Evolutionary conservation across 192 early-diverging fungal species (phyloP), one percentile per base, ranked within the genome.

Genomic region (Chytriomyces confervae): DNA sequence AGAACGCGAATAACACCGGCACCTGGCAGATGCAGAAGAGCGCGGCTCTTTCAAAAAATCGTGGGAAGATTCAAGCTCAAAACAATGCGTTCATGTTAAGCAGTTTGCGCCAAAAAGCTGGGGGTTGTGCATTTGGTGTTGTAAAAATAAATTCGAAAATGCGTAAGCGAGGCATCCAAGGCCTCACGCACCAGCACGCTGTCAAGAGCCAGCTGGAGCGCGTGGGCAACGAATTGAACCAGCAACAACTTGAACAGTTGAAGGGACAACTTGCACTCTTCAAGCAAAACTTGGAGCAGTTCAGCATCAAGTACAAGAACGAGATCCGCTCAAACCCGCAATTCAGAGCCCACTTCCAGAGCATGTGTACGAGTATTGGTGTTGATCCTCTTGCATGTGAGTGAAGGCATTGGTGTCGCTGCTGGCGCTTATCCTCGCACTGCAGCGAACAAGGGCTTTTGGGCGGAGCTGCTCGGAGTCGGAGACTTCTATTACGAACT

Each of bases 401-500:
- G 77, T 45, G 7, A 46, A 27, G 50, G 36, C 45, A 43, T 69
- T 50, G 23, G 29, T 49, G 13, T 3, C 27, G 1, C 8, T 8
- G 3, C 5, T 27, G 10, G 29, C 68, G 44, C 60, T 51, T 18
- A 47, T 51, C 46, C 47, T 51, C 49, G 29, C 43, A 2, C 53
- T 57, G 53, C 80, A 88, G 95, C 95, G 51, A 96, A 95, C 75
- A 99, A 99, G 80, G 94, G 96, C 27, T 95, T 95, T 75, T 97
- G 96, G 97, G 89, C 95, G 0, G 96, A 97, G 66, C 82, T 99
- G 9, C 82, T 99, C 4, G 97, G 97, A 0, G 92, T 98, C 6
- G 95, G 96, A 16, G 96, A 98, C 80, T 99, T 99, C 84, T 99
- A 99, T 83, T 97, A 95, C 77, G 95, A 98, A 64, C 87, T 99